A percentile compares a stretch with the other conserved stretches of the same genome.
Conservation (phyloP, 208 protist genomes). For the Acanthamoeba lenticulata region DNA sequence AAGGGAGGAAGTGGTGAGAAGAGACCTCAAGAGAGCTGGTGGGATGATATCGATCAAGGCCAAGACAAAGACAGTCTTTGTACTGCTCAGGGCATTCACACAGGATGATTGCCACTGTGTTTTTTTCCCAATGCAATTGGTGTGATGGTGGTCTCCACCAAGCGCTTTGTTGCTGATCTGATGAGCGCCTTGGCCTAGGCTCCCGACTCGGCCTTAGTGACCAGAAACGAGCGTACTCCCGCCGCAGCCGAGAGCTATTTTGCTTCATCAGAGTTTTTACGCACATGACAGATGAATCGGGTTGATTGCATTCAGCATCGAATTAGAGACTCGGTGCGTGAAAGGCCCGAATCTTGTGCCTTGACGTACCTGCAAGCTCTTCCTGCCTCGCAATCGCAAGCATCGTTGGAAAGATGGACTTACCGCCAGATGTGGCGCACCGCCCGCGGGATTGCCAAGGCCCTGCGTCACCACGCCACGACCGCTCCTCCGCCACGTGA, state of each 20-base stretch:
- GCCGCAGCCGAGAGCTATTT: too few relatives aligned
- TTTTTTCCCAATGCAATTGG: too few relatives aligned
- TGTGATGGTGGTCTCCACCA: too few relatives aligned
- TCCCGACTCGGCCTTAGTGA: too few relatives aligned
- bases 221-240: too few relatives aligned
- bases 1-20: conserved; percentile 1
- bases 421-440: conserved; percentile 37
- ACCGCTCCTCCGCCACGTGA: neutral
- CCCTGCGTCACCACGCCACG: neutral
- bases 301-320: neutral
- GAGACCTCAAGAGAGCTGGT: neutral
- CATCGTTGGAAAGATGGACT: neutral
- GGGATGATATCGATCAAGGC: neutral
- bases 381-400: neutral
- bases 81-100: neutral
- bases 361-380: neutral
- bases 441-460: neutral
- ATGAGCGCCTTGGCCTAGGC: too few relatives aligned
- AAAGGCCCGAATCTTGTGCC: neutral
- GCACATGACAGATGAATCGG: too few relatives aligned
- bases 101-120: neutral
- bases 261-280: too few relatives aligned
- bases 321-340: neutral
- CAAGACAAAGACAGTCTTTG: neutral
- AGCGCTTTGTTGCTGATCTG: too few relatives aligned